Base-by-base conservation (phyloP, 371 early-diverging fungal genomes). In the Circinella umbellata region DNA sequence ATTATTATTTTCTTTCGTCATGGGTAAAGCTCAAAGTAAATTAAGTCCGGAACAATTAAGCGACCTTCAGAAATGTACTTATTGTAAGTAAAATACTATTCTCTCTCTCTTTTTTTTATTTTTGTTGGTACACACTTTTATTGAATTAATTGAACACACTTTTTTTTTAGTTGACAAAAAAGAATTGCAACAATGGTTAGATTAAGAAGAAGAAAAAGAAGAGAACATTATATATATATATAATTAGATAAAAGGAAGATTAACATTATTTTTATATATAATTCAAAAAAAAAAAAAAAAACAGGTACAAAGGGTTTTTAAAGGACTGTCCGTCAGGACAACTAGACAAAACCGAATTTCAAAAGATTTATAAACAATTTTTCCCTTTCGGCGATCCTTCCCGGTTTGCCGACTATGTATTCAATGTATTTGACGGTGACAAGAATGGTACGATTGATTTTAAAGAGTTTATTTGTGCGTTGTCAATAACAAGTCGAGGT, bases 341-440 rank as follows among this genome's bases (percentile, higher is more conserved):
- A 73, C 86, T 98, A 46, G 91, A 93, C 83, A 88, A 90, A 76
- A 81, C 89, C 17, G 95, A 95, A 70, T 97, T 98, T 73, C 92
- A 91, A 80, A 92, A 93, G 72, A 95, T 98, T 54, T 98, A 97
- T 84, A 95, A 97, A 79, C 94, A 94, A 74, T 98, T 95, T 83
- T 98, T 97, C 75, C 97, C 98, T 9, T 98, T 98, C 77, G 98
- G 98, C 37, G 97, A 98, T 78, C 88, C 97, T 9, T 88, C 93
- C 61, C 83, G 86, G 47, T 98, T 96, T 81, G 95, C 97, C 18
- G 94, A 96, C 71, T 91, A 94, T 79, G 95, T 94, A 4, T 96
- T 96, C 71, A 87, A 92, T 63, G 91, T 96, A 55, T 96, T 97
- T 83, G 97, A 97, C 73, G 80, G 85, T 51, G 93, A 97, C 78